Percentiles rank a stretch among this genome's conserved stretches.
These are phyloP conservation scores for Clausena lansium DNA, from an alignment of 345 rosid genomes.

Conservation along the genomic window DNA sequence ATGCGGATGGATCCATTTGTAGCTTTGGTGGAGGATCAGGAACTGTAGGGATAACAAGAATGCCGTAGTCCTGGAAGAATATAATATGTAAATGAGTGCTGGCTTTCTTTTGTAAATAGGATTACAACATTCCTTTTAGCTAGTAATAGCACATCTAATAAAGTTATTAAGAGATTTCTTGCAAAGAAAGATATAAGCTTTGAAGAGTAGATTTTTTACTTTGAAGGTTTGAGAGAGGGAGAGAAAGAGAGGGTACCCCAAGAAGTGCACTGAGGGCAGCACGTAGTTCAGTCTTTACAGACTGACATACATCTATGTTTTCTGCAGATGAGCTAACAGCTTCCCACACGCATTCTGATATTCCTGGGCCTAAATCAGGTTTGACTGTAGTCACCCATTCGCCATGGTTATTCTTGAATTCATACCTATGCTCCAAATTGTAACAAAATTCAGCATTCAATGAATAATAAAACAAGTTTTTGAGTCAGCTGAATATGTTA, in stretches of 20 bases:
- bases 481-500: not conserved
- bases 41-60: conserved; percentile 77
- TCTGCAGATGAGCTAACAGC: conserved; percentile 55
- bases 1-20: conserved; percentile 45
- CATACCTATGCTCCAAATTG: conserved; percentile 45
- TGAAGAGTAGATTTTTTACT: not conserved
- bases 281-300: conserved; percentile 47
- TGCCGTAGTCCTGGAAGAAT: conserved; percentile 47
- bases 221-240: not conserved
- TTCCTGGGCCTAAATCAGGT: conserved; percentile 72
- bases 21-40: conserved; percentile 85
- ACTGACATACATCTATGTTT: conserved; percentile 39
- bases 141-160: not conserved
- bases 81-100: not conserved
- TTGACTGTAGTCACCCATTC: conserved; percentile 67
- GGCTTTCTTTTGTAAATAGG: not conserved
- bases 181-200: not conserved
- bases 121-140: not conserved
- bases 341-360: conserved; percentile 58
- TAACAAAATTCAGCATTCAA: not conserved
- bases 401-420: conserved; percentile 79
- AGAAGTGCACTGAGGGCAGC: conserved; percentile 64
- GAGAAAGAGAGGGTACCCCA: conserved; percentile 48
- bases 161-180: not conserved
- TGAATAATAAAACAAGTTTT: not conserved